These are phyloP conservation scores for Cutaneotrichosporon spelunceum DNA, from an alignment of 1,284 basidiomycete genomes.

Conservation along the genomic window DNA sequence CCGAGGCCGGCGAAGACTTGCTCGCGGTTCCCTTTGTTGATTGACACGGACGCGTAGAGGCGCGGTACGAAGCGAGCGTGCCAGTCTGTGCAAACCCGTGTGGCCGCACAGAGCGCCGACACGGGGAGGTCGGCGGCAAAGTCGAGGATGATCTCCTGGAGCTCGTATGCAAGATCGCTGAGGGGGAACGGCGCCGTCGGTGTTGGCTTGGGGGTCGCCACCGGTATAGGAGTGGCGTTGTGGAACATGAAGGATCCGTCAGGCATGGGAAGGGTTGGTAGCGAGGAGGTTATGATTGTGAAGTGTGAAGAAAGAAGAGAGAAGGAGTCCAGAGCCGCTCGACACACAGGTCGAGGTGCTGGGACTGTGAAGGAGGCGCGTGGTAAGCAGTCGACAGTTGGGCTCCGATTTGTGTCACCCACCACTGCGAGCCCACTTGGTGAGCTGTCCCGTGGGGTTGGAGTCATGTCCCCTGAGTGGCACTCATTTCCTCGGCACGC, in stretches of 20 bases:
- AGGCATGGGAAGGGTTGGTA: not conserved
- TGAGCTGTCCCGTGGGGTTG: not conserved
- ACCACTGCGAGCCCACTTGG: not conserved
- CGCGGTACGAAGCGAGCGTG: slow-evolving; percentile 11
- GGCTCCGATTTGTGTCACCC: not conserved
- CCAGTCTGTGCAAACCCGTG: slow-evolving; percentile 11
- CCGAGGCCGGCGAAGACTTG: slow-evolving; percentile 17
- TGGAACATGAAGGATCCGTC: not conserved
- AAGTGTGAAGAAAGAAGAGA: not conserved
- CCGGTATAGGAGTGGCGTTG: not conserved
- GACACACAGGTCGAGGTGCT: not conserved
- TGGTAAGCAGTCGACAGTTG: not conserved
- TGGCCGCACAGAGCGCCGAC: slow-evolving; percentile 10
- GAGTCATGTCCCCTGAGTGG: not conserved
- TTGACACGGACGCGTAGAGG: slow-evolving; percentile 14
- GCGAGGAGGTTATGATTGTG: not conserved
- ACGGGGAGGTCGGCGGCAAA: slow-evolving; percentile 10
- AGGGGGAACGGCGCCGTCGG: slow-evolving; percentile 8
- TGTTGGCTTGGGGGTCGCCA: not conserved
- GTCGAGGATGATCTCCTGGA: slow-evolving; percentile 17
- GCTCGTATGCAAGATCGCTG: slow-evolving; percentile 11
- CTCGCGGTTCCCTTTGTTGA: slow-evolving; percentile 13
- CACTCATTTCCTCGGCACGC: not conserved
- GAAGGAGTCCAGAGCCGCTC: not conserved
- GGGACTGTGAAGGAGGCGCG: not conserved